Conservation (phyloP, 768 basidiomycete genomes). For the Pleurotus ostreatus region DNA sequence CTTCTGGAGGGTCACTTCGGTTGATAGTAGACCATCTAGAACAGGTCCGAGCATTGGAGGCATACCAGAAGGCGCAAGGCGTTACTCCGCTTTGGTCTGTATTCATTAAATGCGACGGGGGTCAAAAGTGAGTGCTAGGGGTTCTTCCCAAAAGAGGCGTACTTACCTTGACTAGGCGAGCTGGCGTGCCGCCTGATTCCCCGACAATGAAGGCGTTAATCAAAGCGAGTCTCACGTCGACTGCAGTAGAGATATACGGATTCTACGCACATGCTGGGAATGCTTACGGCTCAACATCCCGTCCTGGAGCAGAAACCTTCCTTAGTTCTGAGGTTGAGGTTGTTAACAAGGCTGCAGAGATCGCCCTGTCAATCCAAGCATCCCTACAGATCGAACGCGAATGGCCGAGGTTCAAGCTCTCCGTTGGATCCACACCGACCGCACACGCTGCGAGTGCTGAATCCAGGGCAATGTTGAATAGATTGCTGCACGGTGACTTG, state of each 20-base stretch:
- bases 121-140: slow-evolving; percentile 54
- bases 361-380: slow-evolving; percentile 45
- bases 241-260: slow-evolving; percentile 63
- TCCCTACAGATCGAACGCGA: slow-evolving; percentile 7
- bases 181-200: slow-evolving; percentile 57
- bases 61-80: slow-evolving; percentile 43
- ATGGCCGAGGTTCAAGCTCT: slow-evolving; percentile 57
- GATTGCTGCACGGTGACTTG: slow-evolving; percentile 52
- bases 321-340: slow-evolving; percentile 67
- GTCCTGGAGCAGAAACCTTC: slow-evolving; percentile 59
- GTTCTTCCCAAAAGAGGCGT: background rate
- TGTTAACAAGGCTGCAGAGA: slow-evolving; percentile 61
- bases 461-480: slow-evolving; percentile 37
- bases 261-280: slow-evolving; percentile 83
- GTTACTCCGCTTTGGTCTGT: slow-evolving; percentile 58
- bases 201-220: slow-evolving; percentile 54
- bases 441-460: slow-evolving; percentile 71
- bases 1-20: slow-evolving; percentile 56
- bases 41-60: slow-evolving; percentile 63
- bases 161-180: slow-evolving; percentile 49
- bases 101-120: slow-evolving; percentile 80
- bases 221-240: slow-evolving; percentile 45
- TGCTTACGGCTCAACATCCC: slow-evolving; percentile 71
- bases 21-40: slow-evolving; percentile 74
- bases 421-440: slow-evolving; percentile 85